phyloP scores from a whole-genome alignment of 371 early-diverging fungal species.

The Rhizopus sp. region DNA sequence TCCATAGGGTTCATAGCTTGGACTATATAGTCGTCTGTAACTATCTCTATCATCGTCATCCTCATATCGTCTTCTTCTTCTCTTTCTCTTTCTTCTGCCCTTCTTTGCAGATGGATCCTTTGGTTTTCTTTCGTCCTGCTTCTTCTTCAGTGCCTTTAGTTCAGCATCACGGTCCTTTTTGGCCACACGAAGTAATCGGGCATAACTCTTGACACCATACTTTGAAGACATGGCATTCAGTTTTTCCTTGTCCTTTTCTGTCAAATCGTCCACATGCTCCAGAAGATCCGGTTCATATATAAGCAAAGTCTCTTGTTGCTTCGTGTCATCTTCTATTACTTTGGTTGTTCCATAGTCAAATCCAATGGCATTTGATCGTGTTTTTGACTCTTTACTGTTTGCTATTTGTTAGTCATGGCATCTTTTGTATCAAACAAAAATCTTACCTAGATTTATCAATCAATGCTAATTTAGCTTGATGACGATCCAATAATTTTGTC shows the following conservation, averaged over 20 bases:
- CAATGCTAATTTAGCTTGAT: constrained; percentile 52
- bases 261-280: constrained; percentile 49
- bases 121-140: constrained; percentile 23
- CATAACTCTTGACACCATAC: constrained; percentile 48
- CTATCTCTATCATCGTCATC: constrained; percentile 5
- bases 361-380: constrained; percentile 18
- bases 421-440: neutral
- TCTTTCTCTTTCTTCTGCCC: constrained; percentile 16
- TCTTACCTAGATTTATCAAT: constrained; percentile 27
- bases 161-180: constrained; percentile 50
- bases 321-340: constrained; percentile 10
- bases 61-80: constrained; percentile 6
- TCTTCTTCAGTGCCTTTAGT: constrained; percentile 30
- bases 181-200: constrained; percentile 41
- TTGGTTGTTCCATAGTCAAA: constrained; percentile 48
- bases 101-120: constrained; percentile 12
- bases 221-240: constrained; percentile 48
- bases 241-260: constrained; percentile 38
- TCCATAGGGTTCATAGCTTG: constrained; percentile 40
- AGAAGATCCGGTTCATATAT: constrained; percentile 49
- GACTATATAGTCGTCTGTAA: constrained; percentile 36
- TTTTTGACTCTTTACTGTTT: constrained; percentile 9
- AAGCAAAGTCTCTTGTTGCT: constrained; percentile 37
- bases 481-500: constrained; percentile 53
- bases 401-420: neutral